phyloP scores from a whole-genome alignment of 1,139 yeast genomes.

The Candida tunisiensis region DNA sequence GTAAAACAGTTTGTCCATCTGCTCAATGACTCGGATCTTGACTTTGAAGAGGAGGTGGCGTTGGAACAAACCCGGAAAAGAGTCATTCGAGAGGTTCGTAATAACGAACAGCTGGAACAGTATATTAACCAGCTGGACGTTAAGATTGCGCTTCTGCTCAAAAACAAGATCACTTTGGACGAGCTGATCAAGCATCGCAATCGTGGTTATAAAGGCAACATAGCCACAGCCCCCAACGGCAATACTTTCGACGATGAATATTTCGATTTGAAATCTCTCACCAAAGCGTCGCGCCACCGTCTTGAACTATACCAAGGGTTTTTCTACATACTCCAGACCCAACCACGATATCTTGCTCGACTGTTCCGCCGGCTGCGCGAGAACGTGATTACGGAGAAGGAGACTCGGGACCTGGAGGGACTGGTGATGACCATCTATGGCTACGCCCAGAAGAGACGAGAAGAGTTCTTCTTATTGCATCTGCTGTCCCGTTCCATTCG shows the following conservation, averaged over 20 bases:
- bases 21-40: slow-evolving; percentile 56
- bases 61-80: slow-evolving; percentile 52
- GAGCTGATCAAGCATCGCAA: slow-evolving; percentile 48
- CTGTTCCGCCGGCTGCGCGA: slow-evolving; percentile 24
- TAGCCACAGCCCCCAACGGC: slow-evolving; percentile 1
- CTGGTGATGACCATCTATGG: slow-evolving; percentile 34
- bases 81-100: slow-evolving; percentile 43
- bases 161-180: slow-evolving; percentile 64
- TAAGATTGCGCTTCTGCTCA: slow-evolving; percentile 61
- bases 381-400: slow-evolving; percentile 15
- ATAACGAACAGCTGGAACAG: slow-evolving; percentile 52
- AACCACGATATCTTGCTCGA: slow-evolving; percentile 55
- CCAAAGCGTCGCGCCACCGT: slow-evolving; percentile 23
- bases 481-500: slow-evolving; percentile 37
- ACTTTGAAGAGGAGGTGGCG: slow-evolving; percentile 60
- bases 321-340: slow-evolving; percentile 73
- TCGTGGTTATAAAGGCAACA: slow-evolving; percentile 9
- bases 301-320: slow-evolving; percentile 58
- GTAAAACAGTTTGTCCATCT: slow-evolving; percentile 65
- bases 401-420: slow-evolving; percentile 26
- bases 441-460: slow-evolving; percentile 32
- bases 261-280: slow-evolving; percentile 24
- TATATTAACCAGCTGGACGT: slow-evolving; percentile 70
- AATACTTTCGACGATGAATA: slow-evolving; percentile 11
- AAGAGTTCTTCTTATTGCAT: slow-evolving; percentile 55